Evolutionary conservation across 2,329 filamentous ascomycete genomes (phyloP).

Genomic region (Botryotinia globosa): DNA sequence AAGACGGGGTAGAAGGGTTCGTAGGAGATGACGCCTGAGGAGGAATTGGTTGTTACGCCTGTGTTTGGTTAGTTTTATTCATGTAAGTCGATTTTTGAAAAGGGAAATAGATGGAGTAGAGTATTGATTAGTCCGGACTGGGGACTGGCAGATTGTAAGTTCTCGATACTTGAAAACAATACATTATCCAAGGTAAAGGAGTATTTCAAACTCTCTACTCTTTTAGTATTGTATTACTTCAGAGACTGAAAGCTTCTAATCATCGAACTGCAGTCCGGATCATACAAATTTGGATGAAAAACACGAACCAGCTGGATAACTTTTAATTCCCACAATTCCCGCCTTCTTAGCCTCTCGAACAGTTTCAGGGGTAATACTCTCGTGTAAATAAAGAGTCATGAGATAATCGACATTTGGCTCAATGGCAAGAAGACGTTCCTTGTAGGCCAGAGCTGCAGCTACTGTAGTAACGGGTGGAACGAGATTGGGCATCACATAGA

Average conservation of each 20-base stretch:
- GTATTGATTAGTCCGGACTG: background rate
- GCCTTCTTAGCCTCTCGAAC: slow-evolving; percentile 28
- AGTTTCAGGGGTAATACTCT: slow-evolving; percentile 26
- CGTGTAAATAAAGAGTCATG: slow-evolving; percentile 60
- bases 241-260: background rate
- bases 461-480: slow-evolving; percentile 59
- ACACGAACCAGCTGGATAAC: slow-evolving; percentile 24
- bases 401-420: slow-evolving; percentile 63
- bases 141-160: background rate
- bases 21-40: slow-evolving; percentile 67
- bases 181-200: background rate
- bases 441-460: slow-evolving; percentile 62
- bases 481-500: slow-evolving; percentile 52
- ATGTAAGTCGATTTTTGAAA: slow-evolving; percentile 48
- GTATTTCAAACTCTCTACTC: background rate
- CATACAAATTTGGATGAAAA: background rate
- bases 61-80: slow-evolving; percentile 39
- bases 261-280: background rate
- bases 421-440: slow-evolving; percentile 56
- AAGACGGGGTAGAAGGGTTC: slow-evolving; percentile 74
- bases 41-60: slow-evolving; percentile 63
- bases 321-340: slow-evolving; percentile 27
- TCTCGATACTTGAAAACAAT: background rate
- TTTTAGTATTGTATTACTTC: background rate
- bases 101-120: background rate